Evolutionary conservation across 768 basidiomycete species (phyloP), one percentile per base, ranked within the genome.

Genomic region (Glaciozyma antarctica): DNA sequence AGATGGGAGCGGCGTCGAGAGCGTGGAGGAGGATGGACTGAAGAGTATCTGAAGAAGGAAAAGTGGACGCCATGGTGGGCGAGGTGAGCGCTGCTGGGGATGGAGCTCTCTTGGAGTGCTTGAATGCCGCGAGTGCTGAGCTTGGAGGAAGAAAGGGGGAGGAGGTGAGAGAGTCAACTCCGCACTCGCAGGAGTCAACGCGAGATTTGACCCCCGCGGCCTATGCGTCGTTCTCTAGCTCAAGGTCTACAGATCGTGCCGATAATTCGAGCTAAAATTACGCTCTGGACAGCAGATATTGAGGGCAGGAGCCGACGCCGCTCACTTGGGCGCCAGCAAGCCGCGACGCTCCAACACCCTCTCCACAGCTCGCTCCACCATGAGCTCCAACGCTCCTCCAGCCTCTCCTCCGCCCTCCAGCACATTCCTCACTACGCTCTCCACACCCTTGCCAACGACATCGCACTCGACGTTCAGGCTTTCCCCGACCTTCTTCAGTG

Each of bases 401-500:
- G 47, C 16, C 48, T 65, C 67, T 9, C 61, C 69, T 24, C 64
- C 66, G 12, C 65, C 63, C 54, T 70, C 73, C 54, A 71, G 62
- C 60, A 71, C 66, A 41, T 72, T 69, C 56, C 19, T 77, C 74
- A 93, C 88, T 62, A 88, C 86, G 80, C 91, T 91, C 73, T 83
- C 82, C 6, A 93, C 88, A 69, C 89, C 91, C 77, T 94, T 94
- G 21, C 88, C 91, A 24, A 93, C 85, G 84, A 91, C 90, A 75
- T 95, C 91, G 52, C 87, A 91, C 79, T 99, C 95, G 65, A 99
- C 82, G 74, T 99, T 99, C 59, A 98, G 92, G 72, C 82, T 87
- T 55, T 83, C 82, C 0, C 92, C 93, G 1, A 87, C 75, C 4
- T 72, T 70, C 77, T 98, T 99, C 66, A 78, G 81, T 47, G 82